A percentile compares a stretch with the other conserved stretches of the same genome.
phyloP scores from a whole-genome alignment of 495 filamentous ascomycete species.

The Collariella sp. region DNA sequence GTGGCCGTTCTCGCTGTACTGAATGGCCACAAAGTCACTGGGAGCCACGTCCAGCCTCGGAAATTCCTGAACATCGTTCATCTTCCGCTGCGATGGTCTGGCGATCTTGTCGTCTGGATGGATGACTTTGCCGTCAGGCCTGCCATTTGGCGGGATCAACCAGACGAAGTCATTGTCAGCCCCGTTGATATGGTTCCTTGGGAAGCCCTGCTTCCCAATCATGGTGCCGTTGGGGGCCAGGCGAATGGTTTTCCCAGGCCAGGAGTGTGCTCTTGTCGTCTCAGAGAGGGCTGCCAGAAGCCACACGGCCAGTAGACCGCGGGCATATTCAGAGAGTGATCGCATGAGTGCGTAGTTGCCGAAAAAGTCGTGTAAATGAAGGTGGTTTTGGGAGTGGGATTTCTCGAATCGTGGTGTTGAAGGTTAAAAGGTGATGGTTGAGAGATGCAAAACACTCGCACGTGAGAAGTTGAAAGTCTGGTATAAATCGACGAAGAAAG shows the following conservation, averaged over 20 bases:
- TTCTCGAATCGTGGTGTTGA: not conserved
- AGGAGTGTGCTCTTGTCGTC: conserved; percentile 54
- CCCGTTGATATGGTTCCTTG: conserved; percentile 52
- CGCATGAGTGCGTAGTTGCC: not conserved
- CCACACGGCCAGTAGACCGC: conserved; percentile 17
- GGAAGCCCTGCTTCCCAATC: conserved; percentile 57
- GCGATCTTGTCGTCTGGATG: conserved; percentile 33
- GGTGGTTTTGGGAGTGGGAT: not conserved
- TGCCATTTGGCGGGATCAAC: conserved; percentile 45
- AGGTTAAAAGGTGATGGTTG: not conserved
- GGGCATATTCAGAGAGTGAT: not conserved
- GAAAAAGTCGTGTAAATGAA: not conserved
- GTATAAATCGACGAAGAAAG: not conserved
- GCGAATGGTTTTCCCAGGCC: conserved; percentile 65
- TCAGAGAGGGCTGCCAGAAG: conserved; percentile 30
- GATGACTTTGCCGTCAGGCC: conserved; percentile 11
- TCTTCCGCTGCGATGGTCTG: conserved; percentile 31
- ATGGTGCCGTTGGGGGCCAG: conserved; percentile 70
- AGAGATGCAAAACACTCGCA: no score
- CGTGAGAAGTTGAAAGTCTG: not conserved
- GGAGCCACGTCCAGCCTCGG: conserved; percentile 57
- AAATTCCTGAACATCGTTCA: conserved; percentile 42
- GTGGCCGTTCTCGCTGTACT: conserved; percentile 83
- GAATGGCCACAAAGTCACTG: conserved; percentile 61
- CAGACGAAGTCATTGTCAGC: conserved; percentile 41